phyloP scores from a whole-genome alignment of 495 filamentous ascomycete genomes.

The Cercophora newfieldiana region DNA sequence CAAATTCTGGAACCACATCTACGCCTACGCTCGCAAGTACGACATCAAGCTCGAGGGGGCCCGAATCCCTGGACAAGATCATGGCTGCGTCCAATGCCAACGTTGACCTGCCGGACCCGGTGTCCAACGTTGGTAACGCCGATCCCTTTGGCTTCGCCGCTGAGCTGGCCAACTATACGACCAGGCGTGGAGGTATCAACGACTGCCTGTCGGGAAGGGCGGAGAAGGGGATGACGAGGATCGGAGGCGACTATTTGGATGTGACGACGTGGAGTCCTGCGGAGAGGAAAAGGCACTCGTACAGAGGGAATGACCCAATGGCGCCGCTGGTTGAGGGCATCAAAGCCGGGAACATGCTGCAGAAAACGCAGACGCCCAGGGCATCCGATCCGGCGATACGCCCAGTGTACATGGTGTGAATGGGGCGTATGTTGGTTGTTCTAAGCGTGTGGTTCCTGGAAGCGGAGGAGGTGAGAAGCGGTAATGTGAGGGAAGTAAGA shows the following conservation, averaged over 20 bases:
- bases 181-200: not conserved
- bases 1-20: slow-evolving; percentile 20
- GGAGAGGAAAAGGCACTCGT: slow-evolving; percentile 28
- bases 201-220: slow-evolving; percentile 8
- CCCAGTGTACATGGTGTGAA: too few relatives aligned
- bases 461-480: too few relatives aligned
- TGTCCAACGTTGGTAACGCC: slow-evolving; percentile 19
- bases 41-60: slow-evolving; percentile 29
- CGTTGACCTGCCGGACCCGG: slow-evolving; percentile 23
- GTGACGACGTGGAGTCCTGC: slow-evolving; percentile 37
- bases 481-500: too few relatives aligned
- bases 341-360: too few relatives aligned
- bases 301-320: slow-evolving; percentile 10
- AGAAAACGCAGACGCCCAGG: too few relatives aligned
- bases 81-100: slow-evolving; percentile 16
- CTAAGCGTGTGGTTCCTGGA: too few relatives aligned
- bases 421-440: too few relatives aligned
- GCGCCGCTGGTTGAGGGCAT: not conserved
- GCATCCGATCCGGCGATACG: too few relatives aligned
- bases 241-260: slow-evolving; percentile 39
- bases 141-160: slow-evolving; percentile 23
- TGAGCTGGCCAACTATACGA: slow-evolving; percentile 22
- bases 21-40: slow-evolving; percentile 29
- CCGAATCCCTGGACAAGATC: slow-evolving; percentile 29
- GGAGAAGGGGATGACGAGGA: slow-evolving; percentile 2